These are phyloP conservation scores for Acacia acuminata DNA, from an alignment of 306 rosid species.

Conservation along the genomic window DNA sequence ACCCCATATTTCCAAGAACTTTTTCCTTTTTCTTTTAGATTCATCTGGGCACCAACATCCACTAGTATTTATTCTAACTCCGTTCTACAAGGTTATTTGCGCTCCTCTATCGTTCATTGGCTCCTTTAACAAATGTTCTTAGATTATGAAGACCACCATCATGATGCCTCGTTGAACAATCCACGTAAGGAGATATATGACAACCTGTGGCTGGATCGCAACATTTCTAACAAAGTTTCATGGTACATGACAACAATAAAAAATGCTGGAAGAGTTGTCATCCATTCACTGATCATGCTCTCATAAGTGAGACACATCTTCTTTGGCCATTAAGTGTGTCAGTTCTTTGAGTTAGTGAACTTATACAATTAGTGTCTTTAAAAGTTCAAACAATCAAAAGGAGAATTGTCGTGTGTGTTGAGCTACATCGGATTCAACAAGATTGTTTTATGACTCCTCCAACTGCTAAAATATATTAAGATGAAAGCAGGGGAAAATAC, in stretches of 20 bases:
- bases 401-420: not conserved
- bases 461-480: constrained; percentile 53
- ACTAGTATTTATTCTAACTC: not conserved
- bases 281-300: not conserved
- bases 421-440: not conserved
- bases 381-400: not conserved
- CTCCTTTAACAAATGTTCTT: not conserved
- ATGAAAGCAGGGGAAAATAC: constrained; percentile 69
- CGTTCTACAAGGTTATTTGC: not conserved
- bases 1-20: not conserved
- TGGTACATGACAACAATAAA: not conserved
- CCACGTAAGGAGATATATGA: not conserved
- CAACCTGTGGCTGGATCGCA: not conserved
- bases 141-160: not conserved
- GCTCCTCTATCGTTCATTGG: not conserved
- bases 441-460: constrained; percentile 52
- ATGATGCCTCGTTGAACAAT: not conserved
- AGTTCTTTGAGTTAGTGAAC: not conserved
- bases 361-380: not conserved
- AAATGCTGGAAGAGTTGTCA: not conserved
- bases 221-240: not conserved
- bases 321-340: not conserved
- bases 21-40: not conserved
- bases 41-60: not conserved
- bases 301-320: not conserved